Base-by-base conservation (phyloP, 1,284 basidiomycete species). In the Peniophora sp. region DNA sequence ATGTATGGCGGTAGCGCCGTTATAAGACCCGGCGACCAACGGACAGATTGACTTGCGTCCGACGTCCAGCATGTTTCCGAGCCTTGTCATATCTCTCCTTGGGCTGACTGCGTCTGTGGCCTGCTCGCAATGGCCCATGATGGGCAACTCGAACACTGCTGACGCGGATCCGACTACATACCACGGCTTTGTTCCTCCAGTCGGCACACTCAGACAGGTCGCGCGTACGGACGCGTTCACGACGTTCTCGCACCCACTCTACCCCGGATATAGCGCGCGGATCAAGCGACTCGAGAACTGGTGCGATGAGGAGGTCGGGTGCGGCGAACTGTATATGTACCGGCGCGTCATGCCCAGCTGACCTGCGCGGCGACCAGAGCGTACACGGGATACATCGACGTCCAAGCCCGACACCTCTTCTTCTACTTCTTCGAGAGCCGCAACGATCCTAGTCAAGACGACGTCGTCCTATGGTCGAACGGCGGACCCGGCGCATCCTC, bases 361-460 rank as follows among this genome's bases (percentile, higher is more conserved):
- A 67, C 48, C 48, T n/a, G n/a, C n/a, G n/a, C n/a, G n/a, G n/a
- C n/a, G n/a, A n/a, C n/a, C 35, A 53, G 49, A 15, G 46, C 54
- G 27, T 62, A 59, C 50, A 57, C 60, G 12, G 59, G 59, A 6
- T 62, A 60, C 41, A 49, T 62, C 24, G 58, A 57, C 48, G 36
- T 57, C 18, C 65, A 70, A 35, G 71, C 71, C 48, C 67, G 70
- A 56, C 69, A 71, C 45, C 64, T 77, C 24, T 79, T 77, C 65
- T 78, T 78, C 68, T 78, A 76, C 68, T 81, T 79, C 61, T 92
- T 93, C 66, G 88, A 92, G 65, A 86, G 82, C 49, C 70, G 88
- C 50, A 75, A 68, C 52, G 71, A 86, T 54, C 87, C 87, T 1
- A 70, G 74, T 27, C 77, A 68, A 41, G 83, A 88, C 57, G 82